Base-by-base conservation (phyloP, 2,329 filamentous ascomycete genomes). In the Hypoxylon sp. region DNA sequence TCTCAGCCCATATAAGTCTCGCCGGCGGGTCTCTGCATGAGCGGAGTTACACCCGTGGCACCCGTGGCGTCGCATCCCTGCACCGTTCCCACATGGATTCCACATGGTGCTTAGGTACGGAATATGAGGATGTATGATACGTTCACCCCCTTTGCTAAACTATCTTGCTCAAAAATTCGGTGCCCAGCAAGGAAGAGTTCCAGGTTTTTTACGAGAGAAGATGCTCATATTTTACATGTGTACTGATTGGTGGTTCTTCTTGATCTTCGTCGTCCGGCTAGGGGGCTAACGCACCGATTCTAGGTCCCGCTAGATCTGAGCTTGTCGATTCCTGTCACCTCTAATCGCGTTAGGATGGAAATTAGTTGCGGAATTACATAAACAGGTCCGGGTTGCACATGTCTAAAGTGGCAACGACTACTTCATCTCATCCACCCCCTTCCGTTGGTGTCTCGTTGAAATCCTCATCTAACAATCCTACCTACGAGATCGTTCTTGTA, bases 181-280 rank as follows among this genome's bases (percentile, higher is more conserved):
- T 44, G 44, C 7, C 37, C 15, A 51, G 43, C 32, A 24, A 30
- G 39, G 13, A 52, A 32, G n/a, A 56, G 44, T 26, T 26, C 24
- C 24, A 26, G 24, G 24, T 26, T 26, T 26, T 26, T 26, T 26
- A 26, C 7, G 24, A 26, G 30, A 24, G n/a, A 19, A 51, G 30
- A 53, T 48, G 44, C n/a, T 50, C 43, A 19, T 46, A 63, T 64
- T 64, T 60, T 43, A 26, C 11, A 30, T 46, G 24, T 51, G 20
- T 44, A 39, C 48, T 53, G 64, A 62, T 66, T 63, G 59, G 64
- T 48, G 49, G 26, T 28, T 57, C 44, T 34, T 34, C 51, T 47
- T 43, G 17, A 39, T 39, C 44, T 46, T 26, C 22, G 51, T 57
- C 39, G 34, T 43, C 39, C 57, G 37, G 64, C 49, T 22, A 49